Base-by-base conservation (phyloP, 768 basidiomycete genomes). In the Lactarius vividus region DNA sequence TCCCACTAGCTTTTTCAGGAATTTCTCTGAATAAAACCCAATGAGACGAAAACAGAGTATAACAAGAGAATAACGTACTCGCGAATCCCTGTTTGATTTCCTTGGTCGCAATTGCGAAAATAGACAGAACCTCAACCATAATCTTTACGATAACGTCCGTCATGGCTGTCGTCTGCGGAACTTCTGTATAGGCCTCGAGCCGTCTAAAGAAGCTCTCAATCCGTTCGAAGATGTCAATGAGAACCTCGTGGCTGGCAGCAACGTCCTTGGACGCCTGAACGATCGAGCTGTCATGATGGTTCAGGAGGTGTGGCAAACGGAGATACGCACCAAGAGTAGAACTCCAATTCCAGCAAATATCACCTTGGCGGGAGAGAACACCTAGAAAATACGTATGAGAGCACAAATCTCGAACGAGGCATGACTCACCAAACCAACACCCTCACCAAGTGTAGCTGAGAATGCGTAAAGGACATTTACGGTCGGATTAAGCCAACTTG, bases 301-400 rank as follows among this genome's bases (percentile, higher is more conserved):
- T 1, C 16, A 8, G 9, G 6, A 0, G 6, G 1, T 20, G 23
- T 15, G 9, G 9, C 9, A 2, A 35, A 15, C 0, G 11, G 28
- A 10, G 15, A 15, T 5, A 29, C 62, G 9, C 9, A 57, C 62
- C 7, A 42, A n/a, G 28, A 63, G 46, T 1, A 57, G 46, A n/a
- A 57, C 20, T 1, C 57, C 44, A 15, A 63, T 39, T 2, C 26
- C 62, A 18, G 39, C 23, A 49, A 63, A 63, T 4, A 63, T 57
- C 33, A 37, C 31, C 9, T n/a, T 54, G 2, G 35, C 35, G 16
- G 44, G 57, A 7, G 20, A 18, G 28, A 35, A 52, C 20, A 4
- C 28, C n/a, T 28, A 9, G 13, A 54, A 54, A 28, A 13, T 0
- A 0, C 3, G 2, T 28, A 6, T 53, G 2, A 53, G 52, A 29